Evolutionary conservation across 83 land plant genomes (phyloP).

Genomic region (Isoetes engelmannii): DNA sequence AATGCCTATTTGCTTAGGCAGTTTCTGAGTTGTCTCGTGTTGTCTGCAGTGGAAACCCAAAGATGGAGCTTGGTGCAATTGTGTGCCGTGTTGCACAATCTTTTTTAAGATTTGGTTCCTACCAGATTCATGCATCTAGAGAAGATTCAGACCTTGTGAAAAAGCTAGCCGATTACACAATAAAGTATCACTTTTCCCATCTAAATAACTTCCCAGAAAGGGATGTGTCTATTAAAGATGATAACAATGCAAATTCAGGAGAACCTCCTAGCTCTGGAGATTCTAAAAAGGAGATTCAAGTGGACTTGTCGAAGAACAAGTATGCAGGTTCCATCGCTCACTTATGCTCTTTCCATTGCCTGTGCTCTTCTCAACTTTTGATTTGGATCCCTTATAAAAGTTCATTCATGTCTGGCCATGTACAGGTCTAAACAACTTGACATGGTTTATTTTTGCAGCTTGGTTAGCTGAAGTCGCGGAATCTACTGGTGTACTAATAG

Average conservation of each 20-base stretch:
- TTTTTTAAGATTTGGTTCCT: conserved; percentile 91
- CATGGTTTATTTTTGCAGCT: conserved; percentile 43
- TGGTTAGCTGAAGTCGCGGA: conserved; percentile 92
- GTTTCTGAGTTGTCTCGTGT: no score
- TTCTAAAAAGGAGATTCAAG: conserved; percentile 42
- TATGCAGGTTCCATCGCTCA: conserved; percentile 82
- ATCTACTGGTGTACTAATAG: conserved; percentile 76
- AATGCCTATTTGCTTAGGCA: no score
- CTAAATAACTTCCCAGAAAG: conserved; percentile 39
- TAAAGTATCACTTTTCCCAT: conserved; percentile 82
- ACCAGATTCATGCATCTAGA: conserved; percentile 89
- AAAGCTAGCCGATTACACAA: conserved; percentile 68
- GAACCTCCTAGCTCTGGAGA: conserved; percentile 6
- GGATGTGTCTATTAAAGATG: conserved; percentile 2
- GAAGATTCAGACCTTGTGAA: conserved; percentile 72
- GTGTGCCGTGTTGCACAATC: conserved; percentile 97
- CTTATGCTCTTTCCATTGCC: no score
- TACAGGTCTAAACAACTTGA: no score
- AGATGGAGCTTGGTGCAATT: conserved; percentile 97
- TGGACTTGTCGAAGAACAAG: conserved; percentile 75
- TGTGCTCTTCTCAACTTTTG: no score
- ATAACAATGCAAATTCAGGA: background rate
- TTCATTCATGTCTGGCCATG: no score
- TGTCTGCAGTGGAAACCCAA: conserved; percentile 80
- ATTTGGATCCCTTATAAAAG: no score